Base-by-base conservation (phyloP, 1,284 basidiomycete species). In the Leccinum griseonigrum region DNA sequence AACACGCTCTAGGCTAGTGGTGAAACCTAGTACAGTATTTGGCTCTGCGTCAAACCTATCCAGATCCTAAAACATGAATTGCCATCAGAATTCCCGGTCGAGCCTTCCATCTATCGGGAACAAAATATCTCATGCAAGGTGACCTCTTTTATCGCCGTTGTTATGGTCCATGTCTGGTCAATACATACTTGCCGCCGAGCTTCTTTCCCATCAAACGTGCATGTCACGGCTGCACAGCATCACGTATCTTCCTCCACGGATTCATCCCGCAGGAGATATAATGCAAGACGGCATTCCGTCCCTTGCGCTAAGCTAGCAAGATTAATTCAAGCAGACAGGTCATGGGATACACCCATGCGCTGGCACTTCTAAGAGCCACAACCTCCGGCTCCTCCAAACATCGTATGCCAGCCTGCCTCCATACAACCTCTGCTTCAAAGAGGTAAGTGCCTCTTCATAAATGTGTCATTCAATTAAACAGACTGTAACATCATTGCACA, bases 311-410 rank as follows among this genome's bases (percentile, higher is more conserved):
- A 14, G 11, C 48, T 16, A 4, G n/a, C 14, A 22, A 51, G 28
- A 32, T n/a, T 48, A 29, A n/a, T 36, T 56, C 1, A 9, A 50
- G n/a, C 14, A 64, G 11, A 32, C 22, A 22, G 32, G 13, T 46
- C 51, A 55, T 40, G 58, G 43, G 32, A 50, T 14, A 40, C 46
- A n/a, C 9, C 34, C 26, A 26, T 56, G 50, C 48, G 56, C 46
- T 55, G 52, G 61, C 43, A 58, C 52, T 55, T 57, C 52, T 51
- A 52, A 61, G 43, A 58, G 62, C 26, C 2, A n/a, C 54, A 7
- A 16, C 31, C n/a, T 8, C 36, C 18, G 40, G n/a, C 22, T 8
- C 14, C 48, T 31, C 29, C 13, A 29, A 31, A 31, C 13, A 18
- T 11, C 14, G 10, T 16, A 38, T 22, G 22, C 22, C 26, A 62